phyloP scores from a whole-genome alignment of 345 rosid species.

The Laguncularia racemosa region DNA sequence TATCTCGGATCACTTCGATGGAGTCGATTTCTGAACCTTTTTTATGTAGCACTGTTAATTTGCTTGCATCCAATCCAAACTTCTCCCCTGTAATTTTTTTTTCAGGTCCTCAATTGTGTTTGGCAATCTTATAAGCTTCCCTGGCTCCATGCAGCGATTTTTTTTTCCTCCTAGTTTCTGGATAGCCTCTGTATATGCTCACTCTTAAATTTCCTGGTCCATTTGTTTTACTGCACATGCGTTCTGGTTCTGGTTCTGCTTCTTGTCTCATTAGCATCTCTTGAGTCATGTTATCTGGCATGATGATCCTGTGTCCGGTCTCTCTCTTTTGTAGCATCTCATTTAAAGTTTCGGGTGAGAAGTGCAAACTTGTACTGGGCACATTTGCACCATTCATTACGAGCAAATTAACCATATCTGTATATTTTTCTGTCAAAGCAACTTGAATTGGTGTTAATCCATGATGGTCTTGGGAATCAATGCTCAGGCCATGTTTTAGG shows the following conservation, averaged over 20 bases:
- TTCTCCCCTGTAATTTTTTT: slow-evolving; percentile 56
- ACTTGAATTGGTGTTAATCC: slow-evolving; percentile 59
- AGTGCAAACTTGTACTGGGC: slow-evolving; percentile 10
- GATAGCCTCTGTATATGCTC: slow-evolving; percentile 69
- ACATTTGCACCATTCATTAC: slow-evolving; percentile 67
- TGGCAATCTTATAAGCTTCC: slow-evolving; percentile 61
- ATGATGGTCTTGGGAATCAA: slow-evolving; percentile 47
- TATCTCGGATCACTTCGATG: slow-evolving; percentile 78
- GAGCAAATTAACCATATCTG: slow-evolving; percentile 57
- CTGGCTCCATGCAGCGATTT: slow-evolving; percentile 29
- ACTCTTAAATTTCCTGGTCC: slow-evolving; percentile 30
- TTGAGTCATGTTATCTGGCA: slow-evolving; percentile 20
- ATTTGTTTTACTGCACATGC: slow-evolving; percentile 3
- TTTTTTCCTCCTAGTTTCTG: slow-evolving; percentile 47
- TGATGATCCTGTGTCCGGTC: slow-evolving; percentile 27
- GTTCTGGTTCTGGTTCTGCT: too few relatives aligned
- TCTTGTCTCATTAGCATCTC: slow-evolving; percentile 19
- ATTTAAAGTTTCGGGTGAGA: slow-evolving; percentile 21
- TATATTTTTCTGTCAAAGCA: slow-evolving; percentile 44
- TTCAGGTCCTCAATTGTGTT: slow-evolving; percentile 67
- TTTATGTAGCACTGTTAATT: slow-evolving; percentile 46
- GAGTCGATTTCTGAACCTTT: slow-evolving; percentile 80
- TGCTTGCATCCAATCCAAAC: slow-evolving; percentile 55
- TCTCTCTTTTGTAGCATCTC: slow-evolving; percentile 41
- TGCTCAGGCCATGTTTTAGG: slow-evolving; percentile 43